Percentiles rank a stretch among this genome's conserved stretches.
These are phyloP conservation scores for Nephelium lappaceum DNA, from an alignment of 345 rosid species.

Conservation along the genomic window DNA sequence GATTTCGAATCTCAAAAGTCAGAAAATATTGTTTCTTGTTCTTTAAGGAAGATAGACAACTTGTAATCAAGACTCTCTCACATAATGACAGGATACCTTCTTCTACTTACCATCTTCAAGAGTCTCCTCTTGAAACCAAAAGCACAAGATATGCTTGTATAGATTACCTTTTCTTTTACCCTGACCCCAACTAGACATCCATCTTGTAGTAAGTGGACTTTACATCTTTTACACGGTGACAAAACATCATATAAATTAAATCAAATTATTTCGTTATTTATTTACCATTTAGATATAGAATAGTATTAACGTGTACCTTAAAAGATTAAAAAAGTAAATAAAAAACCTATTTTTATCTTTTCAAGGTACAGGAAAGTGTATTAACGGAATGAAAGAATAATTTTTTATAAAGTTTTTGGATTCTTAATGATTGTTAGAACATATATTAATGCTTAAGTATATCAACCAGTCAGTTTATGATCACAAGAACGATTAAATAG, in stretches of 20 bases:
- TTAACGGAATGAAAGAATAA: background rate
- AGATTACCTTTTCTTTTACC: background rate
- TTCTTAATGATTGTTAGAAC: background rate
- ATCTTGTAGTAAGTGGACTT: background rate
- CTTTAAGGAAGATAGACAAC: too few species aligned
- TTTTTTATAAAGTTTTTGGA: background rate
- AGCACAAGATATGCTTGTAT: background rate
- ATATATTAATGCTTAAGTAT: background rate
- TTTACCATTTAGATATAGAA: too few species aligned
- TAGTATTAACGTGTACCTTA: background rate
- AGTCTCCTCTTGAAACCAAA: background rate
- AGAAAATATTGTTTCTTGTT: too few species aligned
- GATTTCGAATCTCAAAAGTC: constrained; percentile 5
- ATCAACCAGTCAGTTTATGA: background rate
- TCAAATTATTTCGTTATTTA: too few species aligned
- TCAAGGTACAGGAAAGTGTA: background rate
- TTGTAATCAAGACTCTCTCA: too few species aligned
- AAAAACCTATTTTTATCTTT: too few species aligned
- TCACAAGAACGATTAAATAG: background rate
- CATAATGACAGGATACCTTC: too few species aligned
- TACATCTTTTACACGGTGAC: too few species aligned
- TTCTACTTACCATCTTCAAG: too few species aligned
- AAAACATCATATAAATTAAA: too few species aligned
- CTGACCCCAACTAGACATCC: background rate
- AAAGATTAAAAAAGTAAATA: background rate